Evolutionary conservation across 257 asterid genomes (phyloP), one percentile per base, ranked within the genome.

Genomic region (Paraleonurus japonicus): DNA sequence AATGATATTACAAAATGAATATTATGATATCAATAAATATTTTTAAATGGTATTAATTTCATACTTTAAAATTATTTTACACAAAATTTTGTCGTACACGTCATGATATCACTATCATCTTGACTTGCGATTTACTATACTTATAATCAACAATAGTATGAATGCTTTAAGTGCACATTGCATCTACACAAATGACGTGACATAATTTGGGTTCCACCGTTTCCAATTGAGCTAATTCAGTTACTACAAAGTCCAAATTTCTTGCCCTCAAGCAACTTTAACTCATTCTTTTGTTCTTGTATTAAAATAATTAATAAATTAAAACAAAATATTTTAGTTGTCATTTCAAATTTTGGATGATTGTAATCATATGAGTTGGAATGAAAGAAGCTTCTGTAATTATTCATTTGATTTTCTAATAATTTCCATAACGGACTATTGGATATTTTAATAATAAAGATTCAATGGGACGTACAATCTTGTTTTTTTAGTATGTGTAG

Each of bases 81-180:
- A n/a, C n/a, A n/a, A n/a, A n/a, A n/a, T n/a, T n/a, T n/a, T n/a
- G n/a, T n/a, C n/a, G n/a, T n/a, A n/a, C n/a, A n/a, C n/a, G 28
- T 28, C 20, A 70, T 13, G 33, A 75, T 70, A 55, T 78, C 71
- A 61, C 61, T 27, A 75, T 75, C 60, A 76, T 72, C 43, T 76
- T 67, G 81, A 76, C 83, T 80, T 80, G 69, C 48, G 62, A 22
- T 37, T 27, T 62, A 72, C 73, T 67, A 72, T 61, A 67, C 20
- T 43, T 66, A 62, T 59, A 47, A 78, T 67, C 55, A 72, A 39
- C 60, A 6, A 2, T 33, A 17, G 27, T 13, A 48, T 62, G 64
- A 20, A 32, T 48, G 48, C 61, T 39, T 67, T 26, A 15, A 67
- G 66, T 28, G 74, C 55, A 67, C 19, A 67, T 5, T 43, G 4